phyloP scores from a whole-genome alignment of 768 basidiomycete species.

The Daedalea quercina region DNA sequence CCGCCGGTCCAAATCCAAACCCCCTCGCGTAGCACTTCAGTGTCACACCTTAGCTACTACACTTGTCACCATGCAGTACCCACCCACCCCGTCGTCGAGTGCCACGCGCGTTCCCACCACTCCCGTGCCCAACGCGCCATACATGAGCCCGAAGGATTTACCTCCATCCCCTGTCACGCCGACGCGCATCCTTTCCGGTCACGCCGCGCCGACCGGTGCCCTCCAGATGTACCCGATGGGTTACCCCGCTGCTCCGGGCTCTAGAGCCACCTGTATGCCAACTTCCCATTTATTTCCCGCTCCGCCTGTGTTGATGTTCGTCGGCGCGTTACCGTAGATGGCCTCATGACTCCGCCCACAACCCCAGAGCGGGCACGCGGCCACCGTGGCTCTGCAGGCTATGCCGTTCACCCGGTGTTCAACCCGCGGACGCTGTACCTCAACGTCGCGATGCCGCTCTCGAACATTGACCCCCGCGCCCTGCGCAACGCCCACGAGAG shows the following conservation, averaged over 20 bases:
- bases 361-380: slow-evolving; percentile 10
- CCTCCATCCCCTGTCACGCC: slow-evolving; percentile 12
- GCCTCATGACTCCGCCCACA: slow-evolving; percentile 15
- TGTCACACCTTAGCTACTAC: neutral
- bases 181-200: slow-evolving; percentile 1
- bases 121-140: slow-evolving; percentile 14
- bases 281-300: slow-evolving; percentile 2
- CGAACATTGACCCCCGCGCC: neutral
- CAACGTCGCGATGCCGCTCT: slow-evolving; percentile 5
- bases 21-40: neutral
- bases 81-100: slow-evolving; percentile 8
- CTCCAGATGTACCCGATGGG: slow-evolving; percentile 5
- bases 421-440: slow-evolving; percentile 2
- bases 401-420: slow-evolving; percentile 5
- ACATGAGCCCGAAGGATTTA: slow-evolving; percentile 8
- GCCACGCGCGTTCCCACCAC: slow-evolving; percentile 9
- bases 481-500: neutral
- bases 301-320: slow-evolving; percentile 3
- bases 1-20: neutral
- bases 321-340: slow-evolving; percentile 7
- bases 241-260: neutral
- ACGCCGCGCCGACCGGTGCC: slow-evolving; percentile 3
- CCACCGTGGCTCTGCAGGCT: neutral
- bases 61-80: slow-evolving; percentile 1
- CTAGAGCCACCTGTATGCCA: slow-evolving; percentile 6